Evolutionary conservation across 257 asterid species (phyloP).

Genomic region (Solanum chmielewskii): DNA sequence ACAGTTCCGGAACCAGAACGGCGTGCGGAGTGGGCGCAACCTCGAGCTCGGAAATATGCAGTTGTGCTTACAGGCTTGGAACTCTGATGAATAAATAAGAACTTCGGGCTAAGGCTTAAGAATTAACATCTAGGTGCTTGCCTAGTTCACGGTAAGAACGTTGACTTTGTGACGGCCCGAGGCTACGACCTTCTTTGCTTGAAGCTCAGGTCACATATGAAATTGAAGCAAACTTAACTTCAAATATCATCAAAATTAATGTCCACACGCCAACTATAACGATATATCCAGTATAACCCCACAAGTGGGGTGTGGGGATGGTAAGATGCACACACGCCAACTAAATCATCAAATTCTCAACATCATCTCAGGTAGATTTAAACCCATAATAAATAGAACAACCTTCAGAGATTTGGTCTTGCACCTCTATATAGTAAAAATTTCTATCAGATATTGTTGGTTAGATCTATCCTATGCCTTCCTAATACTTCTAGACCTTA

Average conservation of each 20-base stretch:
- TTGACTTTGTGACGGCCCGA: background rate
- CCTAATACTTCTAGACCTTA: background rate
- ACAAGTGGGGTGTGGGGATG: background rate
- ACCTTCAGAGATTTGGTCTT: background rate
- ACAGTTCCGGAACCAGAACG: too few species aligned
- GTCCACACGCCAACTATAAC: background rate
- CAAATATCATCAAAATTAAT: background rate
- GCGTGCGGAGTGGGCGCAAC: background rate
- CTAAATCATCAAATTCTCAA: background rate
- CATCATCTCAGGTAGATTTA: background rate
- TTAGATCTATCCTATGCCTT: background rate
- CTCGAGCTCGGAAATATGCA: background rate
- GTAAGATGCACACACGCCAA: background rate
- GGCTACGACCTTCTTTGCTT: background rate
- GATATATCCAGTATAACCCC: background rate
- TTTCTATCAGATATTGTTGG: background rate
- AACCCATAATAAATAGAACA: background rate
- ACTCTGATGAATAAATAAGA: background rate
- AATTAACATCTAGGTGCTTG: background rate
- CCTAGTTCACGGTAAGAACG: background rate
- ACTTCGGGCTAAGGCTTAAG: background rate
- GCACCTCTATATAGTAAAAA: background rate
- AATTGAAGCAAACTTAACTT: background rate
- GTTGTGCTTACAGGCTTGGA: background rate
- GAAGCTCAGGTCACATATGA: background rate